Base-by-base conservation (phyloP, 2,329 filamentous ascomycete species). In the Diaporthe amygdali region DNA sequence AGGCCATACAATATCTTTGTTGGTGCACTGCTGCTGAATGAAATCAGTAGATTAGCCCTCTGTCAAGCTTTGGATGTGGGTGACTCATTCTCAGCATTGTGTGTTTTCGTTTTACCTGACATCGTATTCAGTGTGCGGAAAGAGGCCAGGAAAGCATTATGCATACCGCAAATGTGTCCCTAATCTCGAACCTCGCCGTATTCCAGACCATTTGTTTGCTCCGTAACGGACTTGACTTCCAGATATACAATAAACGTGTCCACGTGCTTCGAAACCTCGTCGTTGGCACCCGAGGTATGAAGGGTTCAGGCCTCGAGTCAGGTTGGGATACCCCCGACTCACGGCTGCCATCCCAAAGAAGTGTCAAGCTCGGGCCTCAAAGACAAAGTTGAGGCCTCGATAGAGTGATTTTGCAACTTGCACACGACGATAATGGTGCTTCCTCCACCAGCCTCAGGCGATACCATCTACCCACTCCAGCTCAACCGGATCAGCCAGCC, bases 281-380 rank as follows among this genome's bases (percentile, higher is more conserved):
- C 41, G 44, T 64, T 30, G 30, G 30, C 14, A 64, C 41, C 41
- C 44, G 20, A 30, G 59, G 30, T 46, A 47, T 49, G 59, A 64
- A 49, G 22, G 41, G 59, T n/a, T 30, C n/a, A 64, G 59, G 59
- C 30, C 59, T 64, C 15, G 59, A 63, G 59, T 63, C 59, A 63
- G 59, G 59, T 63, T 3, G 59, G 44, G 59, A 37, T 37, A 49
- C 37, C 59, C 59, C 44, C 32, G 44, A 27, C 44, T 64, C n/a
- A 20, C 30, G 30, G 59, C 44, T 27, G 59, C n/a, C 44, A 64
- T 34, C 8, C 47, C 22, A 22, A n/a, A 30, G 30, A 37, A 34
- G 32, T 47, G 41, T n/a, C 37, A 44, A 61, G 55, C 55, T 61
- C 25, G 55, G 55, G 37, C 27, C 39, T 22, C 10, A 27, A 64